Base-by-base conservation (phyloP, 805 yeast species). In the Pichia californica region DNA sequence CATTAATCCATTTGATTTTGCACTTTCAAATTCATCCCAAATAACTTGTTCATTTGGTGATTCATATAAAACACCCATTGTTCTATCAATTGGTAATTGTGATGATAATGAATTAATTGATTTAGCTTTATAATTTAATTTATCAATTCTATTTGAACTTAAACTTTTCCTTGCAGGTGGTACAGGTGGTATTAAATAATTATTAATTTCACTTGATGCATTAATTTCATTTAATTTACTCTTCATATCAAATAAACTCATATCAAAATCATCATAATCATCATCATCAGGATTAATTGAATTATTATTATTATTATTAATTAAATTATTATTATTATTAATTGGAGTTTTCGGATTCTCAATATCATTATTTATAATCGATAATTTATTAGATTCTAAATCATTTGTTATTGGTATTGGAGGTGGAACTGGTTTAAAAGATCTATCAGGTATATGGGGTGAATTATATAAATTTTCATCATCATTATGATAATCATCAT, bases 1-100 rank as follows among this genome's bases (percentile, higher is more conserved):
- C 35, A 46, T 26, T 7, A 29, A 21, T 14, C 36, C 44, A 7
- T 37, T 40, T 23, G 18, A 19, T 28, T 36, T 32, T 6, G 41
- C 41, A 20, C 25, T n/a, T 25, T 36, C 45, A 36, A 32, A 35
- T 30, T 40, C 47, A 34, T 45, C 46, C 49, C 43, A 38, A 26
- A 30, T 19, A 40, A 46, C 27, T 45, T 44, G 49, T 31, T 59
- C 63, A 33, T 54, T 57, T 1, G 56, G 52, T 9, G 53, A 51
- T 38, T 60, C 66, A 46, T 56, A 59, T 10, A 61, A 45, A 11
- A 60, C 55, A 30, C 58, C 56, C 59, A 60, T 60, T 11, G 49
- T 41, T 30, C 62, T 45, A 36, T 58, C 57, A 27, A 42, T 19
- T 0, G 45, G 21, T 16, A 44, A 21, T 26, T 34, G 32, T 6